Percentiles rank a stretch among this genome's conserved stretches.
Evolutionary conservation across 305 asterid genomes (phyloP).

Genomic region (Fraxinus sp.): DNA sequence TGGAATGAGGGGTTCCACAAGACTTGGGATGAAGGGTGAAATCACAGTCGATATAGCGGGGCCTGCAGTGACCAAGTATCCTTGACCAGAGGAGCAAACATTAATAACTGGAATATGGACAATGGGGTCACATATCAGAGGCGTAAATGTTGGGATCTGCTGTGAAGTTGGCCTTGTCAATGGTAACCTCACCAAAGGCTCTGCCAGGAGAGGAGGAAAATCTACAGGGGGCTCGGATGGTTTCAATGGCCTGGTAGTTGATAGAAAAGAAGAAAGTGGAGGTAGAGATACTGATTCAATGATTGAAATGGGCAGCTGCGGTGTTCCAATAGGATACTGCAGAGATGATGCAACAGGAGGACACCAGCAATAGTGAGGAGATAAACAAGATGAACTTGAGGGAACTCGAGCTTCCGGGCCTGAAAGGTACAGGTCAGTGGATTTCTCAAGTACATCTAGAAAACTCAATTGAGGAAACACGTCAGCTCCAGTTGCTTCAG

Average conservation of each 20-base stretch:
- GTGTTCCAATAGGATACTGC: conserved; percentile 44
- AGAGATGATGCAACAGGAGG: conserved; percentile 62
- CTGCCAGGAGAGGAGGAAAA: conserved; percentile 62
- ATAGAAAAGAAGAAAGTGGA: conserved; percentile 55
- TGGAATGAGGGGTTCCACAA: conserved; percentile 58
- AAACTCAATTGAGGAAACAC: conserved; percentile 33
- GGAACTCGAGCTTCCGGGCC: conserved; percentile 39
- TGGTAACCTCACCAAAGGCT: conserved; percentile 46
- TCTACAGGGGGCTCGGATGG: conserved; percentile 49
- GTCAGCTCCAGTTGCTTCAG: conserved; percentile 31
- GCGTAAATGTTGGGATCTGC: conserved; percentile 76
- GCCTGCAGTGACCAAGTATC: conserved; percentile 79
- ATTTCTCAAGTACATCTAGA: conserved; percentile 36
- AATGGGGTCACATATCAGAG: conserved; percentile 81
- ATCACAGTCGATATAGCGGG: conserved; percentile 58
- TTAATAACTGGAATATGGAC: conserved; percentile 86
- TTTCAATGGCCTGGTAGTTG: conserved; percentile 44
- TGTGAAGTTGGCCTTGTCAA: conserved; percentile 43
- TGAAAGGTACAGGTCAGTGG: conserved; percentile 29
- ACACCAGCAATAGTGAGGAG: conserved; percentile 89
- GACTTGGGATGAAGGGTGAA: conserved; percentile 51
- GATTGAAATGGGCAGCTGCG: conserved; percentile 42
- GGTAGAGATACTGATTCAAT: conserved; percentile 53
- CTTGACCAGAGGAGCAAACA: conserved; percentile 85
- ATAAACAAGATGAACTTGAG: conserved; percentile 41